Evolutionary conservation across 345 rosid species (phyloP), one percentile per base, ranked within the genome.

Genomic region (Camelina sativa): DNA sequence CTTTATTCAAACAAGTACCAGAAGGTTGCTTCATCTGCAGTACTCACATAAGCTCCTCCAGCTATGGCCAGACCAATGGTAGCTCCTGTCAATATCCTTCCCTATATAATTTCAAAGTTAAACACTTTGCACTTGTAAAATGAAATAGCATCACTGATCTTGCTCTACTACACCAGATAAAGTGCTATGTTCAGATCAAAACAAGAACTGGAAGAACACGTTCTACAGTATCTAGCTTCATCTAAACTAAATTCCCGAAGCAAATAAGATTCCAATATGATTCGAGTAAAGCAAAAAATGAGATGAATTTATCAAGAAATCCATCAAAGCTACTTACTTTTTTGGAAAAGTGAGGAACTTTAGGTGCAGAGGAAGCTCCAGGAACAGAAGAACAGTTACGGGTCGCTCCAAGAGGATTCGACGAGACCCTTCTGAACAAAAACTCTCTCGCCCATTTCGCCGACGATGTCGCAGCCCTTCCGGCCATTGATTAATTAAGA

Each of bases 1-100:
- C 54, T 63, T 63, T 38, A 65, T 46, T 16, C 2, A 66, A 60
- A 55, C 2, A 52, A 76, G 74, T 90, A 95, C 99, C 99, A 92
- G 90, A 95, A 89, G 66, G 99, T 92, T 56, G 97, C 99, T 84
- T 92, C 99, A 84, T 95, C 99, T 72, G 87, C 92, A 32, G 54
- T 48, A 48, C 54, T 48, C 23, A 48, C 54, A 59, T 59, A 59
- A 11, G 64, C 64, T 59, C 64, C 99, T 55, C 97, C 91, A 41
- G 86, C 94, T 71, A 95, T 95, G 11, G 87, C 85, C 15, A 95
- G 60, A 17, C 97, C 97, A 64, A 95, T 79, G 58, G 96, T 86
- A 51, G 90, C 88, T 75, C 99, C 99, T 0, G 99, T 87, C 54
- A 95, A 74, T 69, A 90, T 74, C 72, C 96, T 89, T 65, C 98